Percentiles rank a stretch among this genome's conserved stretches.
Conservation (phyloP, 2,329 filamentous ascomycete genomes). For the Colletotrichum sp. region DNA sequence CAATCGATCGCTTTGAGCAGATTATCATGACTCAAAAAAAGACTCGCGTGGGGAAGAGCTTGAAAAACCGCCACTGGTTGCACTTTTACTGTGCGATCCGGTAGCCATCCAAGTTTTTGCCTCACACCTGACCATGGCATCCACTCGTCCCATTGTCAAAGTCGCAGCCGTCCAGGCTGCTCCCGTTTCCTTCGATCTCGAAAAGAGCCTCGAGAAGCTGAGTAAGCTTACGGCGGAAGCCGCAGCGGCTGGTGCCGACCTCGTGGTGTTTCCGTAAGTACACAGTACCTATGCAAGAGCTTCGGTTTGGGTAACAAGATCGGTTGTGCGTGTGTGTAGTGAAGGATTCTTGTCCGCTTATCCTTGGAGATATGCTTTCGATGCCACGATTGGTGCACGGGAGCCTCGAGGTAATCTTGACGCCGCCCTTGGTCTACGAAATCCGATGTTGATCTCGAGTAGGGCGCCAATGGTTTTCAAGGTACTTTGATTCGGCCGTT, state of each 20-base stretch:
- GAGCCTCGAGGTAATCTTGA: constrained; percentile 37
- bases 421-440: background rate
- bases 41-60: background rate
- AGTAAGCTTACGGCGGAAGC: constrained; percentile 37
- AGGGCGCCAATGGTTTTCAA: constrained; percentile 46
- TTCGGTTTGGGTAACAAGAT: background rate
- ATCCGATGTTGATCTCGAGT: background rate
- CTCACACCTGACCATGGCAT: background rate
- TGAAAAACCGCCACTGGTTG: background rate
- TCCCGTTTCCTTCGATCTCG: constrained; percentile 42
- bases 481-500: constrained; percentile 42
- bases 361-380: constrained; percentile 47
- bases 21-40: background rate
- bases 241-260: constrained; percentile 37
- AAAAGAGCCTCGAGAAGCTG: constrained; percentile 39
- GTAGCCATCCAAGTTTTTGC: background rate
- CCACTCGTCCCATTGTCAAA: constrained; percentile 30
- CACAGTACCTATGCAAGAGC: background rate
- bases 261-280: constrained; percentile 45
- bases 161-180: constrained; percentile 45
- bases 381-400: constrained; percentile 44
- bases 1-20: background rate
- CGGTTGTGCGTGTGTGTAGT: constrained; percentile 7
- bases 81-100: background rate
- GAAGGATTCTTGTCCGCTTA: constrained; percentile 47